Evolutionary conservation across 2,329 filamentous ascomycete genomes (phyloP), one percentile per base, ranked within the genome.

Genomic region (Penicillium verrucosum): DNA sequence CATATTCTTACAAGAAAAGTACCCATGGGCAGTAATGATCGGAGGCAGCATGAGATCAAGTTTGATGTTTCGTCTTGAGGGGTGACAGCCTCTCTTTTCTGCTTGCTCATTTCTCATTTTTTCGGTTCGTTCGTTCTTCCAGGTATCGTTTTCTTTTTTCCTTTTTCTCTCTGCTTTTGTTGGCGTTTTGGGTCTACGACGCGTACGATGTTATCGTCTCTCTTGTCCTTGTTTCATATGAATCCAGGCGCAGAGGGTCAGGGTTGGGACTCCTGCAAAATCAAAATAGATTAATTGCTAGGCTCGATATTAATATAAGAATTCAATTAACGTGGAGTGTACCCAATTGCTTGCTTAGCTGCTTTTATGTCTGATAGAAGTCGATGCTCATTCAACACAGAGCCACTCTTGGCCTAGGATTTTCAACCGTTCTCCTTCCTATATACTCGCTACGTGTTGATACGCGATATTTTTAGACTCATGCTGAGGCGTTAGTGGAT

Each of bases 131-230:
- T 51, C 54, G 23, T 50, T 59, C n/a, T 30, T 55, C 43, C 37
- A 12, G 56, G 58, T 51, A 47, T 54, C 38, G 37, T 42, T 50
- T 51, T 51, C 46, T 59, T 40, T 38, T 9, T 50, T 42, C 46
- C 57, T 29, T 38, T 14, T 50, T 42, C 25, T 56, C 47, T 51
- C 61, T 63, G 47, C 51, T 53, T 51, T 65, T 66, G 67, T 72
- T 56, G 68, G 70, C 65, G 68, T 72, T 70, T 36, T 59, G 62
- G 63, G 51, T 56, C 67, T 55, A 70, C 61, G 68, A 71, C 56
- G 63, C 67, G 64, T 56, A 71, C 63, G 69, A 68, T 58, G 45
- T 59, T 60, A 61, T 63, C 59, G 59, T 63, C 58, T 65, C 61
- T 59, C 54, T 51, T 61, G 53, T 63, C 55, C 54, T 62, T 61